Conservation (phyloP, 345 rosid species). For the Gossypium mustelinum region DNA sequence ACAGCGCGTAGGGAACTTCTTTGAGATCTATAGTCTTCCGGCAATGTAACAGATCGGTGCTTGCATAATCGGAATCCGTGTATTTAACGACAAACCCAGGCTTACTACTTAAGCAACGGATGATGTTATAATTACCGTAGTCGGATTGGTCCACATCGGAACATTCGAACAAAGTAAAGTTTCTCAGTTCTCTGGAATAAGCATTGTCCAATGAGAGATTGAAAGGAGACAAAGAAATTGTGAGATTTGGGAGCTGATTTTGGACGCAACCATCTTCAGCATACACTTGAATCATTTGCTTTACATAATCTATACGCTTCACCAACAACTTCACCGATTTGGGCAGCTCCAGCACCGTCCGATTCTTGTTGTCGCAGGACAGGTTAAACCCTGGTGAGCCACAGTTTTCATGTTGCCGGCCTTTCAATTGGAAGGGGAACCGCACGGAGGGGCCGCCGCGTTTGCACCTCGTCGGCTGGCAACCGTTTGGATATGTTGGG, state of each 20-base stretch:
- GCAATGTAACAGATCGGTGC: background rate
- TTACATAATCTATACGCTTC: background rate
- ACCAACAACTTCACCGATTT: background rate
- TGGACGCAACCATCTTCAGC: conserved; percentile 7
- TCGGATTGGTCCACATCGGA: background rate
- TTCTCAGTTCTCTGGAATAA: background rate
- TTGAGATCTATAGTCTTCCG: background rate
- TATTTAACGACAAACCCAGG: background rate
- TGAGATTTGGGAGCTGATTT: conserved; percentile 7
- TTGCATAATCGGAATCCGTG: background rate
- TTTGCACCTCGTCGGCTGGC: background rate
- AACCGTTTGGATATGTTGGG: background rate
- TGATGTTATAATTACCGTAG: background rate
- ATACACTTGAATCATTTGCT: background rate
- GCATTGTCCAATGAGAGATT: rapidly evolving
- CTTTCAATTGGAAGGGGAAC: conserved; percentile 1
- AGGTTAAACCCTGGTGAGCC: conserved; percentile 1
- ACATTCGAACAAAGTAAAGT: background rate
- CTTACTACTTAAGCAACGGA: background rate
- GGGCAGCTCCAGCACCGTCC: conserved; percentile 4
- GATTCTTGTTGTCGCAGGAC: background rate
- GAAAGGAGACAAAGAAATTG: background rate
- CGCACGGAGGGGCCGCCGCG: background rate
- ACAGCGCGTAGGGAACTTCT: background rate
- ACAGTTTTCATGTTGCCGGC: background rate